phyloP scores from a whole-genome alignment of 345 rosid species.

The Syzygium oleosum region DNA sequence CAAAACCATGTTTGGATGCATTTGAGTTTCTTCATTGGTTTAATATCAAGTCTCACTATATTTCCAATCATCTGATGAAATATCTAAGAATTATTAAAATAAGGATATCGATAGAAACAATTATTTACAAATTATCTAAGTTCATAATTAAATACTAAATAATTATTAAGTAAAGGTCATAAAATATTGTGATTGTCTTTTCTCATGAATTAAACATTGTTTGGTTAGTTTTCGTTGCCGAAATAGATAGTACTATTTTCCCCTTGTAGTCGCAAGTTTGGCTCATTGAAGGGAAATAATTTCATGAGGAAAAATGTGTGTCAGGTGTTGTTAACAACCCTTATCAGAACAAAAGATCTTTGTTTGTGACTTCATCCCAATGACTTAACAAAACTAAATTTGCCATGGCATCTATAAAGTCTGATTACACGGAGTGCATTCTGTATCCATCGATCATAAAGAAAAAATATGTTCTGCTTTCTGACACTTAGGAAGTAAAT shows the following conservation, averaged over 20 bases:
- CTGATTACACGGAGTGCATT: not conserved
- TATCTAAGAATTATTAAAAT: not conserved
- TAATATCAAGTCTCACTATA: not conserved
- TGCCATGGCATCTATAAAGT: not conserved
- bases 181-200: not conserved
- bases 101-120: not conserved
- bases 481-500: not conserved
- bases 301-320: not conserved
- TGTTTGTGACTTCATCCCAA: not conserved
- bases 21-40: not conserved
- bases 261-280: not conserved
- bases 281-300: not conserved
- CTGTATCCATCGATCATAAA: not conserved
- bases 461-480: not conserved
- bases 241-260: not conserved
- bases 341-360: not conserved
- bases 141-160: not conserved
- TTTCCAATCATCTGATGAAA: not conserved
- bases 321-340: not conserved
- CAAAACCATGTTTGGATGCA: not conserved
- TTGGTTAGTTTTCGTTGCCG: not conserved
- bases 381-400: not conserved
- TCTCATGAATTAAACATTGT: not conserved
- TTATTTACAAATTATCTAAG: not conserved
- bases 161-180: not conserved